phyloP scores from a whole-genome alignment of 2,329 filamentous ascomycete genomes.

The Aspergillus cejpii region DNA sequence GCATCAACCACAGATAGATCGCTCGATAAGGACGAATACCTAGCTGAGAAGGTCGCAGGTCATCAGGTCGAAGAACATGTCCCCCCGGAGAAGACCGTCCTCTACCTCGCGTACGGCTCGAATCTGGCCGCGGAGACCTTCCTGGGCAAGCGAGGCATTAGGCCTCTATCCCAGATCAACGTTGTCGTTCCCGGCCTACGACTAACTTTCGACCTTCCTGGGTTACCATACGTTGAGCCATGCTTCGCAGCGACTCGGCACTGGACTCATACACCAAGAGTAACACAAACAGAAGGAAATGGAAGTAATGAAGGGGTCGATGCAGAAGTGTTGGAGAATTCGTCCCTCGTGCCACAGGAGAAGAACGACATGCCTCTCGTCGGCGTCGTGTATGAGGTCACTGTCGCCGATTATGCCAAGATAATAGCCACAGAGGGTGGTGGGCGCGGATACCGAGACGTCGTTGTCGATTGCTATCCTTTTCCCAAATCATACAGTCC shows the following conservation, averaged over 20 bases:
- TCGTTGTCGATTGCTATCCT: conserved; percentile 69
- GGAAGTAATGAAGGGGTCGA: conserved; percentile 4
- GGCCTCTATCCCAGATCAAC: conserved; percentile 71
- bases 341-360: conserved; percentile 21
- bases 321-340: conserved; percentile 29
- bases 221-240: conserved; percentile 78
- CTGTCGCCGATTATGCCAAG: conserved; percentile 67
- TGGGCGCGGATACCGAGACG: conserved; percentile 75
- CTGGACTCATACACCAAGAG: conserved; percentile 41
- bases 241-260: conserved; percentile 79
- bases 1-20: conserved; percentile 20
- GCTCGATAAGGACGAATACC: conserved; percentile 21
- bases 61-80: background rate
- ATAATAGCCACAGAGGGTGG: conserved; percentile 91
- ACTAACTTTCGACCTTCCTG: conserved; percentile 78
- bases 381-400: conserved; percentile 94
- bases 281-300: conserved; percentile 8
- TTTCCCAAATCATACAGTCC: conserved; percentile 50
- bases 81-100: conserved; percentile 48
- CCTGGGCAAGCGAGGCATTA: conserved; percentile 67
- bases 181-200: conserved; percentile 72
- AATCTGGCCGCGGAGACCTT: conserved; percentile 80
- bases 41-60: conserved; percentile 15
- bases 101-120: conserved; percentile 86
- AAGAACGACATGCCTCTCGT: conserved; percentile 63